Percentiles rank a stretch among this genome's conserved stretches.
These are phyloP conservation scores for Spongospora subterranea DNA, from an alignment of 208 protist genomes.

Conservation along the genomic window DNA sequence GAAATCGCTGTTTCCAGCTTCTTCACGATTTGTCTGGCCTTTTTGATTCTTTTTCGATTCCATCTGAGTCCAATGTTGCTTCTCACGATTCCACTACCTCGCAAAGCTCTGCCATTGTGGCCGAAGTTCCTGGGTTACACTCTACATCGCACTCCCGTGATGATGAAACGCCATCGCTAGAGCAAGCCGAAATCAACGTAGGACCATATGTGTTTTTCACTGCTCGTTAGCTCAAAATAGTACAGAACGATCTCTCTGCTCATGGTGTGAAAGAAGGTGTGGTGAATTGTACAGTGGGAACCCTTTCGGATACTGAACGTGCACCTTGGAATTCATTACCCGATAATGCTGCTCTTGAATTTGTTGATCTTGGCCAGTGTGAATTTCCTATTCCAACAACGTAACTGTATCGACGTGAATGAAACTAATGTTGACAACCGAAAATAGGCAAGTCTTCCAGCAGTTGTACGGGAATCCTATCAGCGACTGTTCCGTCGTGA, in stretches of 20 bases:
- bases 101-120: too few species aligned
- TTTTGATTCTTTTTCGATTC: too few species aligned
- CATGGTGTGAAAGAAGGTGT: background rate
- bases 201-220: background rate
- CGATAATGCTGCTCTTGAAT: background rate
- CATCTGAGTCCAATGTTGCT: too few species aligned
- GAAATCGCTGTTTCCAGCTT: background rate
- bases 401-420: background rate
- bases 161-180: too few species aligned
- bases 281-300: background rate
- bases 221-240: background rate
- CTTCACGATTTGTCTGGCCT: background rate
- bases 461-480: background rate
- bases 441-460: background rate
- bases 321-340: background rate
- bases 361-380: background rate
- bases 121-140: too few species aligned
- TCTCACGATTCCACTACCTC: too few species aligned
- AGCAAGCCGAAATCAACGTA: background rate
- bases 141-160: too few species aligned
- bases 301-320: background rate
- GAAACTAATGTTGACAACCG: background rate
- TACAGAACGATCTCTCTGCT: background rate
- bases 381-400: slow-evolving; percentile 11
- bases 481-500: background rate